Conservation (phyloP, 345 rosid species). For the Linum lewisii region DNA sequence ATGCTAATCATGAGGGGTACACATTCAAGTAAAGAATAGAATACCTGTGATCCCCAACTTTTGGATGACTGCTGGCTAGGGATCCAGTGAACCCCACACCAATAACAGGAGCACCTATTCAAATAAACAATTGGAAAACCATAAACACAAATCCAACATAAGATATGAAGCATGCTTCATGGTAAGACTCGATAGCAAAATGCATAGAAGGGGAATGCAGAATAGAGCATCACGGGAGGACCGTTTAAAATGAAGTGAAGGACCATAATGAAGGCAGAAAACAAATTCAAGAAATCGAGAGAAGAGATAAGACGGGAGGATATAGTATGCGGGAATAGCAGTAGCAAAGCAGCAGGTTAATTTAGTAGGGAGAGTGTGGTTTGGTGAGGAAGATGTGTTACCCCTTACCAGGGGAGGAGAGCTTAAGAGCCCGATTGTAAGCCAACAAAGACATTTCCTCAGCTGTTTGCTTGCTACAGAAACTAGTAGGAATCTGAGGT, state of each 20-base stretch:
- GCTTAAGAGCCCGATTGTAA: slow-evolving; percentile 82
- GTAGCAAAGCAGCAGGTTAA: too few relatives aligned
- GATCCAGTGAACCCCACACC: slow-evolving; percentile 90
- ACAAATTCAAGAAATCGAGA: too few relatives aligned
- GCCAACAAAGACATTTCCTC: slow-evolving; percentile 74
- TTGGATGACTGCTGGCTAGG: slow-evolving; percentile 50
- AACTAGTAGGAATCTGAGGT: slow-evolving; percentile 51
- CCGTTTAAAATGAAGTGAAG: too few relatives aligned
- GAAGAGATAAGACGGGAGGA: too few relatives aligned
- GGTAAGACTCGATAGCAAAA: too few relatives aligned
- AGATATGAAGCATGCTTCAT: not conserved
- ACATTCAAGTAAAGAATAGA: too few relatives aligned
- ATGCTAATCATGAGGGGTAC: too few relatives aligned
- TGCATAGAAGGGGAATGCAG: too few relatives aligned
- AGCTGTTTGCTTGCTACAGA: slow-evolving; percentile 48
- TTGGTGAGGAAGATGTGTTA: not conserved
- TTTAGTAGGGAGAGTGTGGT: not conserved
- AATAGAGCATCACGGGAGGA: too few relatives aligned
- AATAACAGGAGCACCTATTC: slow-evolving; percentile 54
- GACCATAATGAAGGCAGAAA: too few relatives aligned
- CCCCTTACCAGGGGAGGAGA: slow-evolving; percentile 60
- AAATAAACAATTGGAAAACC: slow-evolving; percentile 3
- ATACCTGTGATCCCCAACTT: slow-evolving; percentile 82
- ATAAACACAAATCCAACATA: not conserved
- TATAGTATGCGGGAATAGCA: too few relatives aligned